Evolutionary conservation across 441 rosid genomes (phyloP), one percentile per base, ranked within the genome.

Genomic region (Euphorbia schlechtendalii): DNA sequence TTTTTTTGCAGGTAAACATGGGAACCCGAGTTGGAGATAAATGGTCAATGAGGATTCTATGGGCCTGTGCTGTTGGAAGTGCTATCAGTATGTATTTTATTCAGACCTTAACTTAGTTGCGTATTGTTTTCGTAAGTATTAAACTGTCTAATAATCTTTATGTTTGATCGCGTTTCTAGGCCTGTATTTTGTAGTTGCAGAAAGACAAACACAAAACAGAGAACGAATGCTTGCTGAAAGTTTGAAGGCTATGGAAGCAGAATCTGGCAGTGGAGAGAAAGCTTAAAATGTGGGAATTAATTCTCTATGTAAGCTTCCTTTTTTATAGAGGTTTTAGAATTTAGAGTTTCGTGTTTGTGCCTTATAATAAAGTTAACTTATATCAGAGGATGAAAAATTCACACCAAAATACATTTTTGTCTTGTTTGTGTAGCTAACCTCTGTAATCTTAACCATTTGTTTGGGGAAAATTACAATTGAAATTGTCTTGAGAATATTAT

Each of bases 41-140:
- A 73, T 92, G 94, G 97, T 86, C 96, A 49, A 84, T 80, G 89
- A 84, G 94, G 82, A 63, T 90, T 75, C 89, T 93, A 43, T 93
- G 96, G 98, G 70, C 68, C 6, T 90, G 95, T 68, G 96, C 91
- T 20, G 53, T 90, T 57, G 97, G 98, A 75, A 92, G 89, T 80
- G 98, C 88, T 45, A 59, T 84, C 10, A 65, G 98, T 90, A 76
- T 69, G 80, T 30, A 21, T 51, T 48, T 21, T 5, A 2, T 21
- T 27, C 60, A 56, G 22, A 6, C 18, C 41, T 46, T n/a, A n/a
- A n/a, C n/a, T n/a, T n/a, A 17, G 13, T 12, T n/a, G 28, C 51
- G 51, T 63, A 32, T 25, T 24, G 7, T 49, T 34, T 59, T 25
- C 15, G 0, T 8, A 25, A 5, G 14, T 43, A 8, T 0, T 2